These are phyloP conservation scores for Curvularia eragrostidis DNA, from an alignment of 2,329 filamentous ascomycete species.

Conservation along the genomic window DNA sequence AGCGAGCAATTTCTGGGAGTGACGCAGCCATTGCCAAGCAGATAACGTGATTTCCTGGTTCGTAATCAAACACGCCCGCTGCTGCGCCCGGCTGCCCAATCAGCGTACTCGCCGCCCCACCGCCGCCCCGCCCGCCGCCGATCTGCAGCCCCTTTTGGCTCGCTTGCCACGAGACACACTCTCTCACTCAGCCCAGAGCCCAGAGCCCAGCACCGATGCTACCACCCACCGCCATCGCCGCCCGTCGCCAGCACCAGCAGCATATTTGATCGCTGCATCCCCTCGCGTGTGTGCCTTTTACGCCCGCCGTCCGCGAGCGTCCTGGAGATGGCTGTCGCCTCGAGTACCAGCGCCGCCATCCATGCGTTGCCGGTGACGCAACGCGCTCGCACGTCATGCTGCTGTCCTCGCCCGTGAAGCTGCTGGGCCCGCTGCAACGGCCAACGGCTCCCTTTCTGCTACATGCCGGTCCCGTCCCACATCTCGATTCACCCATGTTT, in stretches of 20 bases:
- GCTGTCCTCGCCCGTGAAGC: neutral
- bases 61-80: slow-evolving; percentile 21
- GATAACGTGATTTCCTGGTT: slow-evolving; percentile 38
- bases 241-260: neutral
- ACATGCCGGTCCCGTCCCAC: slow-evolving; percentile 21
- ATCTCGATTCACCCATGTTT: slow-evolving; percentile 21
- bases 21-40: slow-evolving; percentile 39
- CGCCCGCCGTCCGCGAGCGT: neutral
- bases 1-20: slow-evolving; percentile 43
- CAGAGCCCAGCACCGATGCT: too few species aligned
- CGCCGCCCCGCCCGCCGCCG: slow-evolving; percentile 19
- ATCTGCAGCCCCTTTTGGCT: slow-evolving; percentile 32
- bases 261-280: neutral
- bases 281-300: neutral
- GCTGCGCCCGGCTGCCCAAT: too few species aligned
- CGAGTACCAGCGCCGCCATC: too few species aligned
- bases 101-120: slow-evolving; percentile 11
- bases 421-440: slow-evolving; percentile 9
- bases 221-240: neutral
- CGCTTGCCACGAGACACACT: slow-evolving; percentile 27
- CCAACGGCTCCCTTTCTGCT: slow-evolving; percentile 18
- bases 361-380: neutral
- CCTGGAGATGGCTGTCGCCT: neutral
- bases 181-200: slow-evolving; percentile 2
- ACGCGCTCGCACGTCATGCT: slow-evolving; percentile 2